Evolutionary conservation across 305 asterid genomes (phyloP).

Genomic region (Lippia alba): DNA sequence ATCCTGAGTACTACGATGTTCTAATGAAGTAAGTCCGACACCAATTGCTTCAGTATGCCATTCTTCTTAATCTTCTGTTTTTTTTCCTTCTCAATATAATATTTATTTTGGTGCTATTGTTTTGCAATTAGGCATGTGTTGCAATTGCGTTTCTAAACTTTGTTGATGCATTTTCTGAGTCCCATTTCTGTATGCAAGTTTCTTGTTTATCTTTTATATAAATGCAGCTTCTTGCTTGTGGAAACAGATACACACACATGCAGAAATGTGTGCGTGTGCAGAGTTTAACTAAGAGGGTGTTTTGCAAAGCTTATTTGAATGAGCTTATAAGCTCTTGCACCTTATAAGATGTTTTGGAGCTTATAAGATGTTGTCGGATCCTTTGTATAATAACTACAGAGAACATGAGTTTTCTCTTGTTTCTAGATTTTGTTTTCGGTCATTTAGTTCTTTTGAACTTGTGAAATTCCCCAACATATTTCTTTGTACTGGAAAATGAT

Average conservation of each 20-base stretch:
- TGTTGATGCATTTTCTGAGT: neutral
- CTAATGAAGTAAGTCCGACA: slow-evolving; percentile 79
- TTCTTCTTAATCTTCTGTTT: neutral
- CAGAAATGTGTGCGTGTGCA: neutral
- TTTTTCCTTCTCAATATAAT: no score
- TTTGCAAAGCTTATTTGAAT: no score
- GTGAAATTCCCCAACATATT: neutral
- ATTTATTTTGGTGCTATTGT: slow-evolving; percentile 4
- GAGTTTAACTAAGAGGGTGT: no score
- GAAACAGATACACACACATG: neutral
- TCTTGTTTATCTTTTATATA: neutral
- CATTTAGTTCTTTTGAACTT: neutral
- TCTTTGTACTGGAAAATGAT: neutral
- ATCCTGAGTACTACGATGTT: slow-evolving; percentile 91
- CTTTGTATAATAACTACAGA: neutral
- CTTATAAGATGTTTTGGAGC: no score
- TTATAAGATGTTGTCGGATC: no score
- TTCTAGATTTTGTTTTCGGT: slow-evolving; percentile 9
- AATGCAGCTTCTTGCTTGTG: neutral
- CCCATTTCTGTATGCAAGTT: neutral
- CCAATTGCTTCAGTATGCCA: slow-evolving; percentile 7
- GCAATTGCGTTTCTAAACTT: slow-evolving; percentile 17
- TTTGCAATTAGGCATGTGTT: slow-evolving; percentile 1
- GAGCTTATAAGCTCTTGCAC: no score
- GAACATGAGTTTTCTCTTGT: neutral